Conservation (phyloP, 306 rosid species). For the Sophora flavescens region DNA sequence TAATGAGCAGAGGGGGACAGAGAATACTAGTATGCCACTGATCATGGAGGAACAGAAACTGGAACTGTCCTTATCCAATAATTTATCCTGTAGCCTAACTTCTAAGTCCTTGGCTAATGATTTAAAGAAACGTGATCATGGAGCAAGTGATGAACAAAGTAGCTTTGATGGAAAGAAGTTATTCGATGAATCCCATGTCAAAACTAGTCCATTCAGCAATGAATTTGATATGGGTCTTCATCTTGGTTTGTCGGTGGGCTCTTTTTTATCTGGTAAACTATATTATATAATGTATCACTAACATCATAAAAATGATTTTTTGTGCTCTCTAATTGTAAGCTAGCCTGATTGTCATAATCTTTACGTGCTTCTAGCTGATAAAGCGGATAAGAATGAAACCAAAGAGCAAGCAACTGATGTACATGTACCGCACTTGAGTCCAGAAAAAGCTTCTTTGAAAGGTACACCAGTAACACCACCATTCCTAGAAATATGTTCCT, state of each 20-base stretch:
- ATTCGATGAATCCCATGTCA: conserved; percentile 51
- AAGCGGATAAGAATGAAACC: conserved; percentile 48
- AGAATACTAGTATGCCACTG: conserved; percentile 50
- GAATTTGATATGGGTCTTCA: conserved; percentile 71
- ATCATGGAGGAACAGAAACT: conserved; percentile 59
- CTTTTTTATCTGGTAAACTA: conserved; percentile 69
- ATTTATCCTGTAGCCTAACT: conserved; percentile 55
- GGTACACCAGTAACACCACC: conserved; percentile 56
- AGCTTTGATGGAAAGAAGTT: conserved; percentile 51
- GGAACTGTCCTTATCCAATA: conserved; percentile 67
- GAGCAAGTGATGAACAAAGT: conserved; percentile 52
- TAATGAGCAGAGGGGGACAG: conserved; percentile 50
- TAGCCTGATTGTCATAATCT: conserved; percentile 49
- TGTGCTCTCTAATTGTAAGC: conserved; percentile 30
- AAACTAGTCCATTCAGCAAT: conserved; percentile 54
- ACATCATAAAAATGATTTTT: conserved; percentile 27
- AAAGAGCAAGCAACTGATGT: conserved; percentile 56
- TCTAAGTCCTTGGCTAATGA: conserved; percentile 56
- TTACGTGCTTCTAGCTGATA: conserved; percentile 60
- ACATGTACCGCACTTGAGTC: conserved; percentile 46
- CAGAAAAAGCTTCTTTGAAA: conserved; percentile 49
- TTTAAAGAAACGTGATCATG: conserved; percentile 51
- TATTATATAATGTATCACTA: background rate
- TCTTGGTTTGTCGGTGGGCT: conserved; percentile 79
- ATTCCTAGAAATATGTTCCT: conserved; percentile 39